Base-by-base conservation (phyloP, 83 land plant genomes). In the Thuja plicata region DNA sequence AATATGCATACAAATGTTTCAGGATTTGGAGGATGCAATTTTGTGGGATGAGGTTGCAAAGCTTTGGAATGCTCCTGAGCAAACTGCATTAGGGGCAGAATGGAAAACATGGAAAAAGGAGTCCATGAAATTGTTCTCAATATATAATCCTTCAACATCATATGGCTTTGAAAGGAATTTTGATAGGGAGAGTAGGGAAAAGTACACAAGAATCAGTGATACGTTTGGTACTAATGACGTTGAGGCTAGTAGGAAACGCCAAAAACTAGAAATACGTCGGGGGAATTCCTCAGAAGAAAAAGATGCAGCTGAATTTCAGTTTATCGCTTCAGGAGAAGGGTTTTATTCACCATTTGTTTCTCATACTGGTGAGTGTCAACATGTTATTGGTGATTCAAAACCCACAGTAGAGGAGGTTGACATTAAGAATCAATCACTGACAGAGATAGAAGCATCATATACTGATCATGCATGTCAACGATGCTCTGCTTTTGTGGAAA, bases 81-180 rank as follows among this genome's bases (percentile, higher is more conserved):
- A 91, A 81, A 74, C 88, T 30, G 91, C 92, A 12, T 50, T 91
- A 60, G 92, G 91, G 85, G 89, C 94, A 80, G 96, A 94, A 84
- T 94, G 96, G 97, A 96, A 90, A 88, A 91, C 90, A 32, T 93
- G 93, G 95, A 96, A 95, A 86, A 94, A 94, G 84, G 94, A 95
- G 87, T 92, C 87, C 35, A 90, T 92, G 89, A 92, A 93, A 88
- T 90, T 87, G 92, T 92, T 95, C 43, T 16, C 82, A 79, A 79
- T 40, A 15, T 79, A 15, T 79, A 37, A 79, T 79, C 82, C 82
- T 62, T 91, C 92, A 15, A 76, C 85, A 19, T 93, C 91, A 60
- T 89, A 91, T 88, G 92, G 90, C 6, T 38, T 86, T 15, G 38
- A 89, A 15, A 88, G 1, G 86, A 48, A 79, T 40, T 79, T 79